A percentile compares a stretch with the other conserved stretches of the same genome.
phyloP scores from a whole-genome alignment of 768 basidiomycete genomes.

The Lentinus tigrinus region DNA sequence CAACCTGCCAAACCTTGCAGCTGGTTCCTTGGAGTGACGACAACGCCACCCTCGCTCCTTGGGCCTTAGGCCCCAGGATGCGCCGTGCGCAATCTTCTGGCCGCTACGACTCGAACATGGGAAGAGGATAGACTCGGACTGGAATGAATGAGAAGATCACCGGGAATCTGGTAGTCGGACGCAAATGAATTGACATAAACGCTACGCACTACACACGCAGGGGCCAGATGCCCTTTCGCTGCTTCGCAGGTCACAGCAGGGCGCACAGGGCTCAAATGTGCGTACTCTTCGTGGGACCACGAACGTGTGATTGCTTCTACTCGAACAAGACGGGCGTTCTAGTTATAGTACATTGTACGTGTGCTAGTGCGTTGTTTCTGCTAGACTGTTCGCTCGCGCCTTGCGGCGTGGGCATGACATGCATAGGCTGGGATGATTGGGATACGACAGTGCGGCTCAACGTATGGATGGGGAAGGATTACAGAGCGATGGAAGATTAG shows the following conservation, averaged over 20 bases:
- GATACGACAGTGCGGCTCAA: neutral
- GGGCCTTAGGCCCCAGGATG: neutral
- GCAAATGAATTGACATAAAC: no score
- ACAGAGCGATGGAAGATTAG: neutral
- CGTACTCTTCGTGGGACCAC: neutral
- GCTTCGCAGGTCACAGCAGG: neutral
- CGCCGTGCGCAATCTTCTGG: neutral
- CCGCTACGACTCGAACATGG: neutral
- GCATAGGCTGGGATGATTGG: neutral
- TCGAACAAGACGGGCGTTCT: neutral
- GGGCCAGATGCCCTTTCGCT: no score
- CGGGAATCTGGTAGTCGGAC: no score
- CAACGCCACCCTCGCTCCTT: neutral
- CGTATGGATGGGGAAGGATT: neutral
- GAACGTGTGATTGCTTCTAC: slow-evolving; percentile 7
- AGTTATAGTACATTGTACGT: slow-evolving; percentile 5
- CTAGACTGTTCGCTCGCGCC: slow-evolving; percentile 8
- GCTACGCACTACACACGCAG: no score
- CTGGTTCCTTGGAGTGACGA: neutral
- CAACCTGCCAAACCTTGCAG: neutral
- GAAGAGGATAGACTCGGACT: no score
- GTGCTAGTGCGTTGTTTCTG: slow-evolving; percentile 2
- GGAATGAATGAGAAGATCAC: no score
- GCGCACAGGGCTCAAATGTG: neutral
- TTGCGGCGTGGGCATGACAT: neutral